These are phyloP conservation scores for Acacia concinna DNA, from an alignment of 331 rosid genomes.

Conservation along the genomic window DNA sequence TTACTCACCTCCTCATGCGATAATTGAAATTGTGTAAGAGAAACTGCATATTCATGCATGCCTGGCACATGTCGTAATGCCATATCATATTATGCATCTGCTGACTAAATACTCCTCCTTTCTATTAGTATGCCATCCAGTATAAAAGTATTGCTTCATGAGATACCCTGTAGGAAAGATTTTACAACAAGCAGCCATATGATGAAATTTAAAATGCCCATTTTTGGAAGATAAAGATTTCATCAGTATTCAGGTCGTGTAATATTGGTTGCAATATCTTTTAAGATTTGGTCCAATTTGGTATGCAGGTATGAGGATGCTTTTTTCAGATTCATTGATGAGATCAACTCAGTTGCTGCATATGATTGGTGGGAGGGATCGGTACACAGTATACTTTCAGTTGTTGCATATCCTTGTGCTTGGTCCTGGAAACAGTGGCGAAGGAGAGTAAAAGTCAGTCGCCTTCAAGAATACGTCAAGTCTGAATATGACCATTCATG, in stretches of 20 bases:
- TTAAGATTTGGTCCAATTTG: conserved; percentile 31
- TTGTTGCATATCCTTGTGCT: conserved; percentile 96
- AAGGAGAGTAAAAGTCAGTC: conserved; percentile 74
- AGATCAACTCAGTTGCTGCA: conserved; percentile 92
- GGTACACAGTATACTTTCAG: conserved; percentile 89
- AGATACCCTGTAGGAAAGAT: conserved; percentile 3
- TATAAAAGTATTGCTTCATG: conserved; percentile 12
- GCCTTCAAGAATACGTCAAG: conserved; percentile 92
- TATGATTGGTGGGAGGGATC: conserved; percentile 99
- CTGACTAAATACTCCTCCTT: background rate
- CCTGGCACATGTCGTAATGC: conserved; percentile 25
- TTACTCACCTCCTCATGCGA: conserved; percentile 92
- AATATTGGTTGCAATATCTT: conserved; percentile 11
- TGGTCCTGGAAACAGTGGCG: conserved; percentile 99
- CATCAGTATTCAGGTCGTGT: conserved; percentile 8
- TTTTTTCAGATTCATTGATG: conserved; percentile 94
- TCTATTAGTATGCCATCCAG: conserved; percentile 7
- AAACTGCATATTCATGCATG: conserved; percentile 30
- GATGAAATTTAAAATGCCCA: background rate
- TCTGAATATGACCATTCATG: conserved; percentile 97
- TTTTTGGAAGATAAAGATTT: conserved; percentile 10
- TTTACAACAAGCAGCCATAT: conserved; percentile 19
- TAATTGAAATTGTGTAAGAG: conserved; percentile 97
- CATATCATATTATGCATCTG: conserved; percentile 17
- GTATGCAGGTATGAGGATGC: conserved; percentile 89